Percentiles rank a stretch among this genome's conserved stretches.
phyloP scores from a whole-genome alignment of 2,329 filamentous ascomycete species.

The Xylariaceae sp. region DNA sequence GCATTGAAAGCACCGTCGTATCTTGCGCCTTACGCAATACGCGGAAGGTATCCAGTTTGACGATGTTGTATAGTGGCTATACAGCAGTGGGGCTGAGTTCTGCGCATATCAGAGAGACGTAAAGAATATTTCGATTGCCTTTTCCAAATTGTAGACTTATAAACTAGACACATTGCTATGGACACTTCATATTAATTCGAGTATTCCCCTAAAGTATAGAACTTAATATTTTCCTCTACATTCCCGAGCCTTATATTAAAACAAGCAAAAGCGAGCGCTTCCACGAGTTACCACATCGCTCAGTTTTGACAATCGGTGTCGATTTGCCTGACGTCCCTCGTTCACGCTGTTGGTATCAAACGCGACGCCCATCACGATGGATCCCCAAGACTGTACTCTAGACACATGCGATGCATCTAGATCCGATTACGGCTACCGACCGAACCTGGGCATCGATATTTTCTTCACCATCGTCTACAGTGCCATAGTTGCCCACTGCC shows the following conservation, averaged over 20 bases:
- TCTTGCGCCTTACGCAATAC: too few relatives aligned
- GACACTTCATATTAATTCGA: too few relatives aligned
- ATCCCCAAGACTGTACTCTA: slow-evolving; percentile 16
- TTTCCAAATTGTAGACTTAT: not conserved
- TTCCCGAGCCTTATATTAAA: not conserved
- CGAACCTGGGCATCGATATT: slow-evolving; percentile 28
- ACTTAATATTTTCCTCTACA: not conserved
- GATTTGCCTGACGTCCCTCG: not conserved
- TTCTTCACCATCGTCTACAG: slow-evolving; percentile 27
- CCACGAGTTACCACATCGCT: not conserved
- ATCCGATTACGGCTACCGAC: slow-evolving; percentile 28
- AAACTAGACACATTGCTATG: too few relatives aligned
- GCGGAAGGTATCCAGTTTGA: slow-evolving; percentile 1
- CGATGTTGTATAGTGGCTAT: slow-evolving; percentile 10
- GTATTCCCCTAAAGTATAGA: not conserved
- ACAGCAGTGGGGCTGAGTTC: not conserved
- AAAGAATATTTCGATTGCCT: not conserved
- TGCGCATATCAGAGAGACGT: too few relatives aligned
- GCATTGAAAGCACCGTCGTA: too few relatives aligned
- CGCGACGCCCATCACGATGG: not conserved
- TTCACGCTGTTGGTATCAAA: not conserved
- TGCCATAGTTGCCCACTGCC: slow-evolving; percentile 5
- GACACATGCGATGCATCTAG: slow-evolving; percentile 16
- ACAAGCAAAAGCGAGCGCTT: not conserved
- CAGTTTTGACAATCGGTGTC: not conserved